Evolutionary conservation across 257 asterid species (phyloP).

Genomic region (Jaltomata sinuosa): DNA sequence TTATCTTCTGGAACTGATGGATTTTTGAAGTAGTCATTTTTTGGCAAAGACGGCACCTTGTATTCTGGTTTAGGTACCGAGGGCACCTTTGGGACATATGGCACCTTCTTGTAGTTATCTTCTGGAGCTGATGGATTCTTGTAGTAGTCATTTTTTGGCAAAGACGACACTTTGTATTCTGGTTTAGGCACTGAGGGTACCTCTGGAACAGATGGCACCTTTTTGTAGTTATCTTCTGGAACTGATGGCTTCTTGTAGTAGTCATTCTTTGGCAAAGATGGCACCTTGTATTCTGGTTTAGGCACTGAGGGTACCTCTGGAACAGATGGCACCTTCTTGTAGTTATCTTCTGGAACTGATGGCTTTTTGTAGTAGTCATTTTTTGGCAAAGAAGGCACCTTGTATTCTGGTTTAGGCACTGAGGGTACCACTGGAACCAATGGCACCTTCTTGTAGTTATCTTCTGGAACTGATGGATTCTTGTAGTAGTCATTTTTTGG

Average conservation of each 20-base stretch:
- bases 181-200: background rate
- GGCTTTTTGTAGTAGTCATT: background rate
- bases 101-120: background rate
- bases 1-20: too few species aligned
- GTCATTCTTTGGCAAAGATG: background rate
- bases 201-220: too few species aligned
- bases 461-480: background rate
- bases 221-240: background rate
- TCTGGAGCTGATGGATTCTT: background rate
- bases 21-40: background rate
- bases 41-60: background rate
- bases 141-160: background rate
- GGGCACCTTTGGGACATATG: background rate
- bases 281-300: background rate
- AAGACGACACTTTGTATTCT: background rate
- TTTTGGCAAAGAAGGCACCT: background rate
- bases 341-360: background rate
- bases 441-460: background rate
- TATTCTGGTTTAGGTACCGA: background rate
- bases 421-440: background rate
- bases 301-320: background rate
- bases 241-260: background rate
- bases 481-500: background rate
- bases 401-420: background rate
- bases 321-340: background rate